Base-by-base conservation (phyloP, 257 asterid species). In the Nicotiana paniculata region DNA sequence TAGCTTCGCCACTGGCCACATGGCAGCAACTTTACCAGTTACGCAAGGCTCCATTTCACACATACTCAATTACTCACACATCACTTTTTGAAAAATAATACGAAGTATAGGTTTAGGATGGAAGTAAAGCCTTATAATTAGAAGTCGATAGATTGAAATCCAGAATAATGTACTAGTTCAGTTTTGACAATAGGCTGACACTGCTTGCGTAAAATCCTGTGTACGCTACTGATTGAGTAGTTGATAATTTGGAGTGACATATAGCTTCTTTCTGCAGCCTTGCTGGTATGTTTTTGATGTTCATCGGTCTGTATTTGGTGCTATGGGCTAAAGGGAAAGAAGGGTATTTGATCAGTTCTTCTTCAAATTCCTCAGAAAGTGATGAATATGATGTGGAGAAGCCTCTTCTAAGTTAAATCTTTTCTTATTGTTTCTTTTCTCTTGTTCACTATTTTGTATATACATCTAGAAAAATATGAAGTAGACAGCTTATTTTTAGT, bases 321-420 rank as follows among this genome's bases (percentile, higher is more conserved):
- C 90, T 95, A 15, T 95, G 98, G 98, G 98, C 97, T 9, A 95
- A 95, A 85, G 85, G 91, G 58, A 90, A 89, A 62, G 98, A 94
- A 48, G 54, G 83, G 88, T 79, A 8, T 76, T 82, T 80, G 4
- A 67, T 11, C 13, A 32, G 54, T 48, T 11, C 54, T 48, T 48
- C 54, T 48, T 48, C 54, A 13, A 48, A 9, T 48, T 9, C 69
- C 69, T 24, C 81, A 48, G 64, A 80, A 84, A 48, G 54, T 48
- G 54, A 48, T 72, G 89, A 80, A 85, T 88, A 84, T 83, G 94
- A 90, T 55, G 62, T 88, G 81, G 95, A 91, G 90, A 92, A 91
- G 88, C 95, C 97, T 82, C 92, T 94, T 66, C 82, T 93, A 86
- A 48, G 54, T 48, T 48, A 48, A 48, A 48, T 48, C 15, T 48